Evolutionary conservation across 495 filamentous ascomycete species (phyloP), one percentile per base, ranked within the genome.

Genomic region (Poronia punctata): DNA sequence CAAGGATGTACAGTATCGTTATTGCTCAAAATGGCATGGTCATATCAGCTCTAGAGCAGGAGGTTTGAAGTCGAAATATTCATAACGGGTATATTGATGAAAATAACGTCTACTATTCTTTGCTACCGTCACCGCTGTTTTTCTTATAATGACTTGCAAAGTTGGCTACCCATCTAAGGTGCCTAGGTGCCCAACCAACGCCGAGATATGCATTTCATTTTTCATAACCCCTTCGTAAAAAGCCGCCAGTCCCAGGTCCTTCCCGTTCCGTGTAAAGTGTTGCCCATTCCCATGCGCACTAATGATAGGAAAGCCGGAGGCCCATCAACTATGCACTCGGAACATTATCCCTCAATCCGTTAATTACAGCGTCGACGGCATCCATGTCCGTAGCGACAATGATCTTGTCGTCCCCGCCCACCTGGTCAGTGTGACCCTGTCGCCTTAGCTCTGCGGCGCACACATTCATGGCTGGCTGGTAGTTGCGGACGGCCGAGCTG

Each of bases 381-480:
- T 88, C 84, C 90, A 95, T 95, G 56, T 97, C 80, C 14, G 59
- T 64, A 3, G 87, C 83, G 60, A 93, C 84, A 10, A 83, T 62
- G 14, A 4, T 27, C 34, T 38, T 38, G 33, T 67, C 65, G 5
- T 54, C 61, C 12, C 47, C 54, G 12, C 44, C 43, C 26, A 47
- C 53, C n/a, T 53, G 47, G 45, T 79, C 70, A 20, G 72, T 72
- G 4, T 38, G 31, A 20, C 59, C 59, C 38, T 67, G 70, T 7
- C 61, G 57, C 46, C 87, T 62, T 38, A 56, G 46, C 38, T 81
- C 79, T 30, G 78, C 75, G 0, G 79, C 80, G 25, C 87, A 62
- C 18, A 66, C 62, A 54, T 84, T 80, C 56, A 84, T 60, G 7
- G 75, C 79, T 0, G 87, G 84, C 61, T 89, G 88, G 56, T 83